Percentiles rank a stretch among this genome's conserved stretches.
These are phyloP conservation scores for Silene latifolia DNA, from an alignment of 148 eudicot genomes.

Conservation along the genomic window DNA sequence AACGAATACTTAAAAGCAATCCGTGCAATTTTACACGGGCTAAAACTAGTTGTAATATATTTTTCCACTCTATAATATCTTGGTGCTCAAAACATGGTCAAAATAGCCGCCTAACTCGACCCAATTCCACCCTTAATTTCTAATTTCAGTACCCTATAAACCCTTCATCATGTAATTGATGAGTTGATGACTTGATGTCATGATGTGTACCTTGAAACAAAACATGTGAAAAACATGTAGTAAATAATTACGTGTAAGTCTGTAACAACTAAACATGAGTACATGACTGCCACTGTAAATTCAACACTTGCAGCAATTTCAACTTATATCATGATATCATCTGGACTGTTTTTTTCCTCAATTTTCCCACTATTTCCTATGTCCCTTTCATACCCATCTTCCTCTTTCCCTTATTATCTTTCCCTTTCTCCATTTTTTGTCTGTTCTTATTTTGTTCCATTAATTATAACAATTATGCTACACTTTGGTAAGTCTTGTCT, in stretches of 20 bases:
- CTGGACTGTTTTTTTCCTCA: background rate
- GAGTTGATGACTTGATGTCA: too few species aligned
- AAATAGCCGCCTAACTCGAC: too few species aligned
- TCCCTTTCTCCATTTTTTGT: background rate
- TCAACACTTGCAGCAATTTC: background rate
- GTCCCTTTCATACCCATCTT: background rate
- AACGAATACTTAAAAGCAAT: too few species aligned
- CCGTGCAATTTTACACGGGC: too few species aligned
- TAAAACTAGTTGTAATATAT: too few species aligned
- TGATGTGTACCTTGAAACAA: background rate
- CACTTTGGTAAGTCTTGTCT: background rate
- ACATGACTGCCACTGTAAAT: background rate
- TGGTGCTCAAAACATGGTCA: too few species aligned
- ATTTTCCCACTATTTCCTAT: background rate
- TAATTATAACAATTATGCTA: background rate
- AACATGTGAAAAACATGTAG: slow-evolving; percentile 10
- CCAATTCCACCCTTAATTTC: too few species aligned
- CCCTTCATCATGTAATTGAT: too few species aligned
- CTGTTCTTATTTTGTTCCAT: too few species aligned
- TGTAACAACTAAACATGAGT: background rate
- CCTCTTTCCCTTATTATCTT: background rate
- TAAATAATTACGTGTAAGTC: too few species aligned
- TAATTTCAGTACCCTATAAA: too few species aligned
- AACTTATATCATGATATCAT: background rate
- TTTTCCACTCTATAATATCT: too few species aligned